Evolutionary conservation across 1,284 basidiomycete species (phyloP), one percentile per base, ranked within the genome.

Genomic region (Rhodotorula sp.): DNA sequence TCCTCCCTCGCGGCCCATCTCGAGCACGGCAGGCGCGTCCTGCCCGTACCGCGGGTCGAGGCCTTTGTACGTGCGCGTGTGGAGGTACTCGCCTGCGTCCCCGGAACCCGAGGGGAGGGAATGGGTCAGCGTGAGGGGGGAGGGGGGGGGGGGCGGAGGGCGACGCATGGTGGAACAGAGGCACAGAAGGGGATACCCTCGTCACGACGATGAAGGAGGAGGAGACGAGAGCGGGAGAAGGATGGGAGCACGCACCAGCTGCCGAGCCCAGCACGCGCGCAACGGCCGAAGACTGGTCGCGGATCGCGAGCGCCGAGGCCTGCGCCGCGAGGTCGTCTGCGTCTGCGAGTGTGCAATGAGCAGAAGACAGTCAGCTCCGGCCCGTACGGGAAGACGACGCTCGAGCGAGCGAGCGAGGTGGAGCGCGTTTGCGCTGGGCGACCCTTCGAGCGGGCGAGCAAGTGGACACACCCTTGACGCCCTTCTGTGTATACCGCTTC

Each of bases 11-110:
- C 96, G 29, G 7, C 72, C 75, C 59, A 67, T 81, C 82, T 97
- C 92, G 66, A 99, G 82, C 59, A 88, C 79, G 71, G 90, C 88
- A 0, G 95, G 94, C 17, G 85, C 87, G 78, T 96, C 92, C 80
- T 91, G 83, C 0, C 93, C 94, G 25, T 90, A 79, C 19, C 91
- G 85, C 39, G 87, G 84, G 75, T 98, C 95, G 21, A 99, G 84
- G 0, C 96, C 97, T 67, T 86, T 87, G 83, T 91, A 99, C 0
- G 87, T 87, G 39, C 94, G 85, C 36, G 83, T 82, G 59, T 88
- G 86, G 59, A 70, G 65, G 67, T 71, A 76, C 27, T 77, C 76
- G 51, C 71, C 75, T 69, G 68, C 78, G 21, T n/a, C n/a, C n/a
- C n/a, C n/a, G n/a, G n/a, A n/a, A n/a, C n/a, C n/a, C n/a, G n/a